Evolutionary conservation across 1,284 basidiomycete genomes (phyloP), one percentile per base, ranked within the genome.

Genomic region (Cryptococcus sp.): DNA sequence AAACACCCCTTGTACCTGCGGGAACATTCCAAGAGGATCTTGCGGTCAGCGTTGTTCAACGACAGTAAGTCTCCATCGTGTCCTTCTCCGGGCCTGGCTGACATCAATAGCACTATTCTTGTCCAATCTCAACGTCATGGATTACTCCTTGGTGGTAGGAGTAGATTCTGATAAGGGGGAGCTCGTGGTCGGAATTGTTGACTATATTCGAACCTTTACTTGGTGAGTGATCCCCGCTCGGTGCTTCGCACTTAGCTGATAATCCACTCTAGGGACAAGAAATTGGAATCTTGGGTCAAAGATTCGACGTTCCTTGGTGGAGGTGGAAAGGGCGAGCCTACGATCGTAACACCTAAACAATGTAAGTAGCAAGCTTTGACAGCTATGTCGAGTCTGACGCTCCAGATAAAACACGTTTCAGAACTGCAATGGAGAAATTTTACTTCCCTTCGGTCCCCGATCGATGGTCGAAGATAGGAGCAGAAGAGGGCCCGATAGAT

Each of bases 111-210:
- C 79, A 41, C 77, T 82, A 4, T 98, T 98, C 78, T 79, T 98
- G 47, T 88, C 90, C 8, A 91, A 94, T 62, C 87, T 97, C 63
- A 96, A 98, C 71, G 91, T 97, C 54, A 98, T 99, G 96, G 96
- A 99, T 76, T 99, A 99, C 76, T 98, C 94, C 23, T 80, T 99
- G 14, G 87, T 98, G 43, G 91, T 94, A 31, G 96, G 95, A 14
- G 88, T 98, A 13, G 93, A 96, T 71, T 85, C 84, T 60, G 79
- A 81, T 51, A 87, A 83, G 61, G 87, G 89, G 56, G 89, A 94
- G 70, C 80, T 94, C 13, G 91, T 97, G 13, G 85, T 96, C 42
- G 95, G 96, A n/a, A 97, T 98, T 55, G 93, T 98, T 59, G 92
- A 76, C 53, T 76, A 75, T 55, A 75, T 76, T 52, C 66, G 75